A percentile compares a stretch with the other conserved stretches of the same genome.
These are phyloP conservation scores for Agaricus bisporus DNA, from an alignment of 768 basidiomycete genomes.

Conservation along the genomic window DNA sequence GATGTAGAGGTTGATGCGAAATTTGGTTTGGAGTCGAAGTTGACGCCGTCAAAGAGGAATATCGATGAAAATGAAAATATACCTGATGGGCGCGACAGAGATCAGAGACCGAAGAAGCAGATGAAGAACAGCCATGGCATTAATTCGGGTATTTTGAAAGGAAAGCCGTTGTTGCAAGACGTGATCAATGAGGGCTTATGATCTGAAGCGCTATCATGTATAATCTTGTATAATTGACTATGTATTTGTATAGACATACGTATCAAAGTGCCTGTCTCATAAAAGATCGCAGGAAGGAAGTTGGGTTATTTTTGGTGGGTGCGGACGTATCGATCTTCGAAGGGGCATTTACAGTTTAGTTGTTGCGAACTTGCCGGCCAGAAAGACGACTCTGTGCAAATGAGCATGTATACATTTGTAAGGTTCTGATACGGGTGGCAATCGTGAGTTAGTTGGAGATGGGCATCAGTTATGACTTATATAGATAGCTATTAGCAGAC, in stretches of 20 bases:
- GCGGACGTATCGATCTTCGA: no score
- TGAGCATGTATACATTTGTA: no score
- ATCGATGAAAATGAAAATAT: slow-evolving; percentile 12
- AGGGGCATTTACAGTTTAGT: no score
- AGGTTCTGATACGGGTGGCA: no score
- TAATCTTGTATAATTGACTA: background rate
- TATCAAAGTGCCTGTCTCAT: background rate
- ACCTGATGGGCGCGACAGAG: background rate
- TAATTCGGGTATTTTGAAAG: slow-evolving; percentile 41
- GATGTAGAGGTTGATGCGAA: slow-evolving; percentile 6
- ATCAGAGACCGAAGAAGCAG: slow-evolving; percentile 22
- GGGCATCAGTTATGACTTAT: no score
- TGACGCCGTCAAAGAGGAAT: slow-evolving; percentile 15
- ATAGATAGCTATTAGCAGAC: no score
- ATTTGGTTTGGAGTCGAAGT: slow-evolving; percentile 6
- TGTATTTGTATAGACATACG: slow-evolving; percentile 1
- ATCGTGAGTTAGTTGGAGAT: no score
- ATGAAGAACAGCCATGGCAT: slow-evolving; percentile 22
- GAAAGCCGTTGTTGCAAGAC: slow-evolving; percentile 57
- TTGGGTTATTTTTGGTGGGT: background rate
- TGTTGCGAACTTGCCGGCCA: no score
- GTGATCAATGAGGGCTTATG: slow-evolving; percentile 37
- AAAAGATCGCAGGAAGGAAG: background rate
- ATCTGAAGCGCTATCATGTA: background rate
- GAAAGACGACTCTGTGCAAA: no score